Evolutionary conservation across 2,329 filamentous ascomycete species (phyloP), one percentile per base, ranked within the genome.

Genomic region (Cadophora malorum): DNA sequence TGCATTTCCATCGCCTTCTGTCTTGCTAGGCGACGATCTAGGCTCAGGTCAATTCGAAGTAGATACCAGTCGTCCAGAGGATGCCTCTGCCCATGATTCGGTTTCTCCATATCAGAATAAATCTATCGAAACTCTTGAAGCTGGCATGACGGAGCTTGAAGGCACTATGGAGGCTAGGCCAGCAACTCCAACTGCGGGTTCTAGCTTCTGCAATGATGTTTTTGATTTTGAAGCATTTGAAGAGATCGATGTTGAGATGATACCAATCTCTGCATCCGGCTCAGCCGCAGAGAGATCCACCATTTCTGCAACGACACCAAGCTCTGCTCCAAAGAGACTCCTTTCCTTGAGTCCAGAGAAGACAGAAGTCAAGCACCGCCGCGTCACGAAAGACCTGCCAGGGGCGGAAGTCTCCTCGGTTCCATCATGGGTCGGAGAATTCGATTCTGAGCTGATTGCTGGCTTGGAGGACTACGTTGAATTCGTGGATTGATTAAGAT

Each of bases 1-100:
- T 14, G 77, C 77, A 10, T 71, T 83, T 31, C 80, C 80, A 31
- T 79, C 79, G 7, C 76, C 79, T 31, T 78, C 78, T 28, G 63
- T 68, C 14, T 68, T 81, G 14, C 45, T 80, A 19, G 49, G 55
- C 14, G 66, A 67, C 33, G 23, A 67, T 28, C 6, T 19, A 21
- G 45, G 10, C 33, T 53, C 41, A 31, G 53, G 41, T 38, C 16
- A 19, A 5, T 23, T 25, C 21, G 35, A 16, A 16, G 12, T 14
- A 2, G 1, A 4, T 59, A 3, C 12, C 5, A 25, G 21, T 6
- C 21, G 16, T 21, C 8, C 6, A 12, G 5, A 9, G 56, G 33
- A 45, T 4, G 3, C 28, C 6, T 10, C 35, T 53, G 41, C 19
- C 21, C 52, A n/a, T 16, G 49, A 14, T 25, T 7, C 53, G 25